Evolutionary conservation across 331 rosid genomes (phyloP), one percentile per base, ranked within the genome.

Genomic region (Arachis monticola): DNA sequence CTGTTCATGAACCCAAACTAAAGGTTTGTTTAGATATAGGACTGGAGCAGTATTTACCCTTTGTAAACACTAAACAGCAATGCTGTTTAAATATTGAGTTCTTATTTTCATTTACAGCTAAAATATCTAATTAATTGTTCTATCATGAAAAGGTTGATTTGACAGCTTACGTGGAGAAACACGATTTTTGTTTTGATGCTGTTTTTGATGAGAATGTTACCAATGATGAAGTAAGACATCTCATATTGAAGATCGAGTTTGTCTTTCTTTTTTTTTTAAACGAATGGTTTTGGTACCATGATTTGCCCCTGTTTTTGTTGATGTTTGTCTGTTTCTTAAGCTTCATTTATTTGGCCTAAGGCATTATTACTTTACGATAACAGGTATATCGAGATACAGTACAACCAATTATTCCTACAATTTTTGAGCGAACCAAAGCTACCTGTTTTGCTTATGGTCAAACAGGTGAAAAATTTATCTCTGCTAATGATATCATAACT

Each of bases 401-500:
- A 68, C 90, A 92, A 81, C 99, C 99, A 77, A 95, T 95, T 83
- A 92, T 95, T 78, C 99, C 99, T 74, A 90, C 87, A 72, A 95
- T 95, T 65, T 95, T 95, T 76, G 85, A 92, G 83, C 89, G 93
- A 79, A 92, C 99, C 74, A 95, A 95, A 80, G 99, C 99, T 78
- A 95, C 99, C 8, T 95, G 99, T 79, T 92, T 95, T 77, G 99
- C 99, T 75, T 95, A 95, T 81, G 99, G 99, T 60, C 99, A 95
- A 77, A 95, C 99, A 85, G 99, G 99, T 92, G 72, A 62, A 79
- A 67, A 38, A 17, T 78, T 74, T 69, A 56, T 73, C 63, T 55
- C 10, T 77, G 45, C 58, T 80, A 7, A 12, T 14, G 60, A 64
- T 77, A 13, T 65, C 22, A 2, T 31, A 41, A 51, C 6, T 50